Evolutionary conservation across 768 basidiomycete species (phyloP).

Genomic region (Tubosaeta brunneosetosa): DNA sequence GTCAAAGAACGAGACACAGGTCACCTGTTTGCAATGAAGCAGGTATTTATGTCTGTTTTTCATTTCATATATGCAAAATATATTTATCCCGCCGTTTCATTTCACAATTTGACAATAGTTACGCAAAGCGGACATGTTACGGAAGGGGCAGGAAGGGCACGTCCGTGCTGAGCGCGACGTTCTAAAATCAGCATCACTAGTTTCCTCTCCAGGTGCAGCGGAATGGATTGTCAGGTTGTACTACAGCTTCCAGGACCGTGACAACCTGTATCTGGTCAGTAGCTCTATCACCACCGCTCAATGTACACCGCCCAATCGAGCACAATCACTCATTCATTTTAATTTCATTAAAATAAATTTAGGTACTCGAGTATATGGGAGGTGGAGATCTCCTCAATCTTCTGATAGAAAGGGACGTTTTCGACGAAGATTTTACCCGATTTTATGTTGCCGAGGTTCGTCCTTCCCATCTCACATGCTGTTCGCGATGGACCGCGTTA

Average conservation of each 20-base stretch:
- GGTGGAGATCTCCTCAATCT: constrained; percentile 95
- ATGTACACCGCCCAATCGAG: constrained; percentile 20
- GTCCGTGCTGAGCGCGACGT: constrained; percentile 94
- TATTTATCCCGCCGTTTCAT: constrained; percentile 22
- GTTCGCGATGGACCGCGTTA: constrained; percentile 25
- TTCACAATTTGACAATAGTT: constrained; percentile 43
- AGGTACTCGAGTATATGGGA: constrained; percentile 94
- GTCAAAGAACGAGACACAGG: constrained; percentile 79
- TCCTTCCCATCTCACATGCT: constrained; percentile 17
- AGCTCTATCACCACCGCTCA: constrained; percentile 30
- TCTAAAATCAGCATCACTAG: constrained; percentile 82
- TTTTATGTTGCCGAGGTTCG: constrained; percentile 93
- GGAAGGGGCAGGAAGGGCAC: constrained; percentile 96
- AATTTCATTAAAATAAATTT: constrained; percentile 46
- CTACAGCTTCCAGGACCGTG: constrained; percentile 94
- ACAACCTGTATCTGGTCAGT: constrained; percentile 89
- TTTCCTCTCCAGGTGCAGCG: constrained; percentile 66
- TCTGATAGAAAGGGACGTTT: constrained; percentile 86
- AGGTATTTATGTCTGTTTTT: constrained; percentile 47
- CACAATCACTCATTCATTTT: constrained; percentile 45
- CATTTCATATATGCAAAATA: constrained; percentile 26
- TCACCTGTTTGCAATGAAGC: constrained; percentile 92
- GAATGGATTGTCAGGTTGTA: constrained; percentile 93
- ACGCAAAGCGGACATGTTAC: constrained; percentile 88
- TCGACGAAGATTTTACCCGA: constrained; percentile 85